A percentile compares a stretch with the other conserved stretches of the same genome.
Conservation (phyloP, 495 filamentous ascomycete genomes). For the Hyaloscypha bicolor region DNA sequence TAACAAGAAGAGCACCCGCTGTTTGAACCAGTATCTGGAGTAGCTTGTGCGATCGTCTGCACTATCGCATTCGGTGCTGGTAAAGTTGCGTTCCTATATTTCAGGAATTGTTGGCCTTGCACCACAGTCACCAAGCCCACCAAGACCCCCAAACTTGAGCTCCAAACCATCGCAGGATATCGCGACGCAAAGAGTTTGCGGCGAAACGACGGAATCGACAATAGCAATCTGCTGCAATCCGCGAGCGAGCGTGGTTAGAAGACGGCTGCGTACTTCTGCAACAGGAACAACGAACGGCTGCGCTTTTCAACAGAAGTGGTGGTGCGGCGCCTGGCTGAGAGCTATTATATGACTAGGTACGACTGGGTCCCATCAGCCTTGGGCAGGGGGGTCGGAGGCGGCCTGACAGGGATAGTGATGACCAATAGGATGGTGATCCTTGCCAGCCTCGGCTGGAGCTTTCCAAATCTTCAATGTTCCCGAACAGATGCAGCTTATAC, state of each 20-base stretch:
- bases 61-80: background rate
- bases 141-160: background rate
- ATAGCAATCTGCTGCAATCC: background rate
- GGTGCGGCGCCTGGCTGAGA: background rate
- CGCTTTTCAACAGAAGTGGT: background rate
- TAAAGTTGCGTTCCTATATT: background rate
- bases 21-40: no score
- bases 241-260: background rate
- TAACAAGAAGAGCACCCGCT: no score
- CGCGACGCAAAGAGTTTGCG: background rate
- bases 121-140: conserved; percentile 19
- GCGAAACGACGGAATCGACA: background rate
- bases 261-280: background rate
- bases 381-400: background rate
- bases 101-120: background rate
- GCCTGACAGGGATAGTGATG: background rate
- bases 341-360: background rate
- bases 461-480: background rate
- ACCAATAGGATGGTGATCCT: background rate
- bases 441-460: background rate
- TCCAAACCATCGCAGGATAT: background rate
- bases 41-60: no score
- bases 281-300: conserved; percentile 3
- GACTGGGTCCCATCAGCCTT: background rate
- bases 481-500: background rate